Evolutionary conservation across 441 rosid genomes (phyloP), one percentile per base, ranked within the genome.

Genomic region (Pelargonium citronellum): DNA sequence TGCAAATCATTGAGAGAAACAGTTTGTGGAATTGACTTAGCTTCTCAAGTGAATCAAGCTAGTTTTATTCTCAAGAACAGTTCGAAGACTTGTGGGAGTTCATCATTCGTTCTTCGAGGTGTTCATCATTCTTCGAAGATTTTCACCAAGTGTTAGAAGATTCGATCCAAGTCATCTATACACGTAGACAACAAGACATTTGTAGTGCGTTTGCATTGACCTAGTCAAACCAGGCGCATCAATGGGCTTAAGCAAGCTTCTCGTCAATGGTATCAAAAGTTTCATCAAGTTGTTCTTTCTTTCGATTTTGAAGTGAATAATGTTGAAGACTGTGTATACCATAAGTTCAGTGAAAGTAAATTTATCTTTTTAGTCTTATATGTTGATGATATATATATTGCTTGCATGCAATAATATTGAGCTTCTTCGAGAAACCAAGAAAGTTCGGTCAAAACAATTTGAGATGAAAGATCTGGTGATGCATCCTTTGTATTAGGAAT

Each of bases 381-480:
- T 39, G 46, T 37, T 24, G 34, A 60, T 60, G 34, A 60, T 19
- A 22, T 60, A 20, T 6, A n/a, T n/a, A n/a, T n/a, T 22, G 13
- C 64, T 53, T 53, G 5, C 60, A 4, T 34, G 66, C 13, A 62
- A 7, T 24, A 41, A 62, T 62, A 20, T 62, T 27, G 30, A 27
- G 30, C 30, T 27, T 27, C 30, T 27, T 27, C 30, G 30, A 27
- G 65, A 61, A 24, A 64, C 46, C 8, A 64, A 64, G 46, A 5
- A n/a, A 24, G 4, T 12, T 19, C 24, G 7, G 8, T n/a, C n/a
- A 0, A 67, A 0, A 1, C 8, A 43, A 5, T 67, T 67, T 67
- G 30, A 44, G 12, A 67, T 66, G 51, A 66, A 66, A 12, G 49
- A 66, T 37, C 49, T 66, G 53, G 30, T 7, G 57, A 66, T 11